Base-by-base conservation (phyloP, 306 rosid genomes). In the Lathyrus tuberosus region DNA sequence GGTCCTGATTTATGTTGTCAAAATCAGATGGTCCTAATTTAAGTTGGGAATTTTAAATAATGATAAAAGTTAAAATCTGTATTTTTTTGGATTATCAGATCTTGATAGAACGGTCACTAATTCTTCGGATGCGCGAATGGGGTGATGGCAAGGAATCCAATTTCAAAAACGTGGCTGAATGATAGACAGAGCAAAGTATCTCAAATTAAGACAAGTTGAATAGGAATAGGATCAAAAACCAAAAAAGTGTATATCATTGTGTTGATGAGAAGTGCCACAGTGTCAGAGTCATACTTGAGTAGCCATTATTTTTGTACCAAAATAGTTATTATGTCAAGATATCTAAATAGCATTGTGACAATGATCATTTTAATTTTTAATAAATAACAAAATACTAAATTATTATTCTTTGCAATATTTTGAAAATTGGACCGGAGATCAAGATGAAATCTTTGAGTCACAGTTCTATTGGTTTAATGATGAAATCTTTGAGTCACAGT, bases 271-370 rank as follows among this genome's bases (percentile, higher is more conserved):
- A 47, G 47, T 70, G 79, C 38, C 59, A 20, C 16, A 56, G 16
- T 17, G 67, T 77, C 81, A 66, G 53, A 58, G 28, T 69, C 43
- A 57, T 57, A 62, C 76, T 69, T 69, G 79, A 62, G 61, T 69
- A 63, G 33, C 72, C 56, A 74, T 62, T 48, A 48, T 67, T 67
- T 35, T 44, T 28, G 54, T 46, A 46, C 15, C 15, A 53, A 6
- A 65, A 44, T 13, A 46, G 43, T 10, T 13, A 35, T 7, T 13
- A 43, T 46, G 43, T 5, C 42, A 66, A 46, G 43, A 41, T 11
- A 62, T 51, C 15, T 5, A 46, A 5, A 53, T 62, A 65, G 13
- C 42, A 22, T 11, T 65, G 6, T 31, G 18, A 63, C 33, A 20
- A 63, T 41, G 30, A 63, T 61, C 37, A 41, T 17, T 65, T 46